Conservation (phyloP, 352 stramenopile species). For the Phytopythium litorale region DNA sequence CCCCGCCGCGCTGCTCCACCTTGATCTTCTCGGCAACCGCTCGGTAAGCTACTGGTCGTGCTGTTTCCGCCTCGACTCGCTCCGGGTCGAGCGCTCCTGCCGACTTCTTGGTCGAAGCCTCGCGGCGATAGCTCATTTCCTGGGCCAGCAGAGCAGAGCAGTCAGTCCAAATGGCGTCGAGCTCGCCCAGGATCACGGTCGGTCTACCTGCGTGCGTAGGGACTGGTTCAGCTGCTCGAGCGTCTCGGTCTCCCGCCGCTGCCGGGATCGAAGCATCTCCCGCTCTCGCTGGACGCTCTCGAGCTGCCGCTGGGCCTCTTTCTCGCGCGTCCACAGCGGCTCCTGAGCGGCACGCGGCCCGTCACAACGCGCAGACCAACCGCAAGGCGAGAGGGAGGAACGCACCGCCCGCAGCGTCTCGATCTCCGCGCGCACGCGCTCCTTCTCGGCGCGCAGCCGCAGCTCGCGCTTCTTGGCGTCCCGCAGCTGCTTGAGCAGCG, state of each 20-base stretch:
- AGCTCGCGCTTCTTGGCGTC: conserved; percentile 59
- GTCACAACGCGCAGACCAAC: not conserved
- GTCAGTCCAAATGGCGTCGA: not conserved
- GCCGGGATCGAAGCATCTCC: conserved; percentile 23
- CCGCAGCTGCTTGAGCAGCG: conserved; percentile 48
- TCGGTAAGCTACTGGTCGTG: not conserved
- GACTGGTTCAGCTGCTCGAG: conserved; percentile 26
- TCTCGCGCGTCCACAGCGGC: conserved; percentile 42
- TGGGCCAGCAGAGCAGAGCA: not conserved
- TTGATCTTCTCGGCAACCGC: not conserved
- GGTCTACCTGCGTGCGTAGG: conserved; percentile 26
- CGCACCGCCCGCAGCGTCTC: conserved; percentile 38
- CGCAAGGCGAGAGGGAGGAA: not conserved
- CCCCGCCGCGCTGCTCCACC: not conserved
- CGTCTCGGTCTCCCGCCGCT: conserved; percentile 27
- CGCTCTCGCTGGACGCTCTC: conserved; percentile 26
- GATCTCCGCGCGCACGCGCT: conserved; percentile 54
- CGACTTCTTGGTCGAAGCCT: not conserved
- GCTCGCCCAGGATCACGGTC: too few relatives aligned
- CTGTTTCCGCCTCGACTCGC: not conserved
- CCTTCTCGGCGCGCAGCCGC: conserved; percentile 60
- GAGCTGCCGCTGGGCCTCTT: conserved; percentile 42
- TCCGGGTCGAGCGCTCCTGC: not conserved
- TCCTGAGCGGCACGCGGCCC: conserved; percentile 9
- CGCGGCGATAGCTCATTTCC: not conserved